phyloP scores from a whole-genome alignment of 306 rosid species.

The Ormosia semicastrata region DNA sequence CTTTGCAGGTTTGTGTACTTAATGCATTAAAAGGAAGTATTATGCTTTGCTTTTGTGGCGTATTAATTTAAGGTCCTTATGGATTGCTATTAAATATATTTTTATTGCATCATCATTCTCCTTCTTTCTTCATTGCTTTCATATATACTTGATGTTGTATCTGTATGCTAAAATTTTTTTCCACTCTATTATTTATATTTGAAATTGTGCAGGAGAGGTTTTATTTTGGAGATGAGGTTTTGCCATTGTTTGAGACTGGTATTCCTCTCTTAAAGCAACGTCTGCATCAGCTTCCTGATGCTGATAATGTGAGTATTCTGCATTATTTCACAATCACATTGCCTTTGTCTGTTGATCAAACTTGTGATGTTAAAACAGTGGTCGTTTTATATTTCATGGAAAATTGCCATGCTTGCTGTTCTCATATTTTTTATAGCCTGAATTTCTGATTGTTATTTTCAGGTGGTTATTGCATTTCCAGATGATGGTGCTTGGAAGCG shows the following conservation, averaged over 20 bases:
- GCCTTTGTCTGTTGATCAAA: constrained; percentile 5
- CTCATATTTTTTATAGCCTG: neutral
- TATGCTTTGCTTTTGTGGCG: constrained; percentile 9
- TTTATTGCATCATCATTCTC: neutral
- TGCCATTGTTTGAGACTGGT: constrained; percentile 97
- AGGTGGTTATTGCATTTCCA: constrained; percentile 96
- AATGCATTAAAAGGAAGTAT: constrained; percentile 11
- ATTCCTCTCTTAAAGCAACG: constrained; percentile 91
- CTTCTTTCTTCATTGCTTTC: neutral
- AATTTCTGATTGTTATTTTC: constrained; percentile 29
- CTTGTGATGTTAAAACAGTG: neutral
- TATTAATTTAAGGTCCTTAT: neutral
- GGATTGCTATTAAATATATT: neutral
- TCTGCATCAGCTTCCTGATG: constrained; percentile 74
- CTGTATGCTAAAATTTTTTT: neutral
- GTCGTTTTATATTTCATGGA: neutral
- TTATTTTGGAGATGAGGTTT: constrained; percentile 93
- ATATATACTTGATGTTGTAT: neutral
- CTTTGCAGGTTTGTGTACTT: constrained; percentile 75
- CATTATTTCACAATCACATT: neutral
- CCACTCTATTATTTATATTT: neutral
- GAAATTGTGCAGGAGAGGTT: constrained; percentile 74
- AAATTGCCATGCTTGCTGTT: neutral
- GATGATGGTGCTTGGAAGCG: constrained; percentile 99
- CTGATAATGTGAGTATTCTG: constrained; percentile 56